Conservation (phyloP, 306 rosid genomes). For the Prunus campanulata region DNA sequence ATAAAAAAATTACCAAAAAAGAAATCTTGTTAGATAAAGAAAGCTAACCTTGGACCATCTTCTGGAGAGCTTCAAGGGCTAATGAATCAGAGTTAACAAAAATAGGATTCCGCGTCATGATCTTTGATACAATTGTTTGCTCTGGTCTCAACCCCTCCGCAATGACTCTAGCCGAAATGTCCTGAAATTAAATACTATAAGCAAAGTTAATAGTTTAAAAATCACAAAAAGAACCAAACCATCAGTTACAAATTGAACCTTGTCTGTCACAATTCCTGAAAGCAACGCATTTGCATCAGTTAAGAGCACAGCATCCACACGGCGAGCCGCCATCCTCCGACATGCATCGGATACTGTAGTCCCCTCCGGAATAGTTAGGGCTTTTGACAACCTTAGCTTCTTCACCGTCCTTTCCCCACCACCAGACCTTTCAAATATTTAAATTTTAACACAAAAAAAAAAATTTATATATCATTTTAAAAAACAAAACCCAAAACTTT, state of each 20-base stretch:
- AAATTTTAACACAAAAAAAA: neutral
- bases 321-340: constrained; percentile 90
- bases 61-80: constrained; percentile 89
- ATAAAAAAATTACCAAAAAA: neutral
- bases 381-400: constrained; percentile 83
- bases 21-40: neutral
- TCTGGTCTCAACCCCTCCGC: constrained; percentile 92
- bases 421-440: constrained; percentile 34
- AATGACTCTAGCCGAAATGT: constrained; percentile 76
- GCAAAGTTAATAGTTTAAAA: constrained; percentile 18
- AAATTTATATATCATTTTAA: neutral
- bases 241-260: constrained; percentile 36
- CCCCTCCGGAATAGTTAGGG: constrained; percentile 87
- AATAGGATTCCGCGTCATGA: constrained; percentile 84
- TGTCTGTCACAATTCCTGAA: constrained; percentile 91
- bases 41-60: constrained; percentile 83
- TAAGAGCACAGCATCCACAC: constrained; percentile 75
- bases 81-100: constrained; percentile 77
- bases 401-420: constrained; percentile 87
- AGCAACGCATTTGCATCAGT: constrained; percentile 90
- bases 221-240: neutral
- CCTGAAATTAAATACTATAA: constrained; percentile 44
- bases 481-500: constrained; percentile 4
- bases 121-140: constrained; percentile 73
- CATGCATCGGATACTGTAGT: constrained; percentile 93